Conservation (phyloP, 495 filamentous ascomycete species). For the Penicillium dipodomyicola region DNA sequence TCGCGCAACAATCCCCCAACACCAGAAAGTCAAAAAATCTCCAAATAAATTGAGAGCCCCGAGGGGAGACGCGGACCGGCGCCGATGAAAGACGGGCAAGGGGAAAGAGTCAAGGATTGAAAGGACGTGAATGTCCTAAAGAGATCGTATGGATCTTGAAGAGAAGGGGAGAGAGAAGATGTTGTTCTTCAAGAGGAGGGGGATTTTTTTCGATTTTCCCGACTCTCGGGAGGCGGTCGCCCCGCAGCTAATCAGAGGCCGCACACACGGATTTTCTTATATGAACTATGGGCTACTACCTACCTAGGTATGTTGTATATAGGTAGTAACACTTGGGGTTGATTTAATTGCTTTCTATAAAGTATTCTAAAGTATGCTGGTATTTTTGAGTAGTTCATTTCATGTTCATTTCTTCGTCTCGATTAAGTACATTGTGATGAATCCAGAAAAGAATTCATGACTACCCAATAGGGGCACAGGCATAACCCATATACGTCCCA, state of each 20-base stretch:
- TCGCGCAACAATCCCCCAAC: slow-evolving; percentile 47
- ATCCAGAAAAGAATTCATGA: background rate
- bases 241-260: slow-evolving; percentile 47
- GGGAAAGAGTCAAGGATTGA: slow-evolving; percentile 1
- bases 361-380: background rate
- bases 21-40: slow-evolving; percentile 30
- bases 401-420: slow-evolving; percentile 5
- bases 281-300: background rate
- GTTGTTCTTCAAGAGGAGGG: slow-evolving; percentile 14
- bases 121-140: slow-evolving; percentile 25
- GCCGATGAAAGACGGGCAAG: slow-evolving; percentile 11
- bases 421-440: background rate
- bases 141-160: slow-evolving; percentile 25
- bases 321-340: background rate
- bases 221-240: slow-evolving; percentile 33
- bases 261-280: slow-evolving; percentile 28
- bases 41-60: slow-evolving; percentile 20
- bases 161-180: slow-evolving; percentile 16
- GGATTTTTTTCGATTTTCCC: slow-evolving; percentile 41
- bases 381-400: background rate
- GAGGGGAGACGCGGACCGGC: slow-evolving; percentile 16
- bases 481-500: background rate
- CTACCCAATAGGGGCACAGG: background rate
- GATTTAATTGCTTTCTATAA: background rate
- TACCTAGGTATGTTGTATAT: no score